These are phyloP conservation scores for Monilinia laxa DNA, from an alignment of 2,329 filamentous ascomycete genomes.

Conservation along the genomic window DNA sequence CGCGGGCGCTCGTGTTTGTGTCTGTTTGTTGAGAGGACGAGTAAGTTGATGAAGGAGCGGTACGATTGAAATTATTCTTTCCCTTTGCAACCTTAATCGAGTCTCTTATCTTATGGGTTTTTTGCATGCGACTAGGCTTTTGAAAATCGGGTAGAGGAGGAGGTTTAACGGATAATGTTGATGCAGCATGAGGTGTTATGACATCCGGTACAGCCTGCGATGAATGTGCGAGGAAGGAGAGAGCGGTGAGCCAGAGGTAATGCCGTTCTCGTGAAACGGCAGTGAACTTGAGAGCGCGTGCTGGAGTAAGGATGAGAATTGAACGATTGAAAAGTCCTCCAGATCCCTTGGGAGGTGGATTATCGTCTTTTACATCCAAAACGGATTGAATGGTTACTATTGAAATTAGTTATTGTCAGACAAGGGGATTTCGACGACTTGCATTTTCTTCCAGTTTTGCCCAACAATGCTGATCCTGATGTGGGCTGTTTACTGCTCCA, in stretches of 20 bases:
- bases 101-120: constrained; percentile 65
- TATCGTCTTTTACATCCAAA: constrained; percentile 93
- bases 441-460: constrained; percentile 93
- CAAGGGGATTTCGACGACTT: constrained; percentile 48
- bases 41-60: constrained; percentile 43
- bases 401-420: constrained; percentile 37
- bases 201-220: constrained; percentile 77
- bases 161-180: constrained; percentile 43
- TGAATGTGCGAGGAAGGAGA: constrained; percentile 93
- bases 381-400: constrained; percentile 93
- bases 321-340: constrained; percentile 78
- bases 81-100: constrained; percentile 88
- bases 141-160: constrained; percentile 51
- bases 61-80: constrained; percentile 44
- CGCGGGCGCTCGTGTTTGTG: constrained; percentile 27
- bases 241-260: constrained; percentile 89
- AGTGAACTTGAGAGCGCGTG: constrained; percentile 93
- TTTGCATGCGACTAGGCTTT: constrained; percentile 39
- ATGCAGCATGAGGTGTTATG: constrained; percentile 54
- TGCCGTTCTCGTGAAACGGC: constrained; percentile 80
- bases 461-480: constrained; percentile 81
- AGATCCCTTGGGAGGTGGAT: constrained; percentile 72
- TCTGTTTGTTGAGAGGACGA: constrained; percentile 31
- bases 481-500: constrained; percentile 98
- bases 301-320: constrained; percentile 90